Conservation (phyloP, 2,329 filamentous ascomycete genomes). For the Triangularia setosa region DNA sequence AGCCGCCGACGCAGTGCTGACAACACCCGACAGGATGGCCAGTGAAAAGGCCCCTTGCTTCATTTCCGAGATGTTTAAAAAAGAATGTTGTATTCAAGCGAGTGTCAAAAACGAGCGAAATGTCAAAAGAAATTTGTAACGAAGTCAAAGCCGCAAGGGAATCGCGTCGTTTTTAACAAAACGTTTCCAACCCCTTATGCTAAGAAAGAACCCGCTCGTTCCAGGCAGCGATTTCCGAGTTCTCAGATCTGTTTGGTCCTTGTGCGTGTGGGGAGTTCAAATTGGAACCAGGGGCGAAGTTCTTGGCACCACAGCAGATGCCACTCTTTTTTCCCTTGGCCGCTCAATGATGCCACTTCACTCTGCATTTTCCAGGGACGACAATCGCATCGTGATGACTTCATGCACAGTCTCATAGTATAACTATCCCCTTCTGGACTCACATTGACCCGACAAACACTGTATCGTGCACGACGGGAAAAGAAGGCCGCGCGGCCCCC, state of each 20-base stretch:
- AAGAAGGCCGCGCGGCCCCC: not conserved
- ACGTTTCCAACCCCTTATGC: not conserved
- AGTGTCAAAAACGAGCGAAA: constrained; percentile 5
- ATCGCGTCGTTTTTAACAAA: not conserved
- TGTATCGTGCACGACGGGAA: not conserved
- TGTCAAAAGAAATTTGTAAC: not conserved
- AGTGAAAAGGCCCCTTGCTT: constrained; percentile 30
- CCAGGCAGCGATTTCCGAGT: not conserved
- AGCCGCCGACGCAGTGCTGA: constrained; percentile 14
- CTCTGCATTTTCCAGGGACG: not conserved
- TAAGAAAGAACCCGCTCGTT: not conserved
- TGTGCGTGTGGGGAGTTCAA: not conserved
- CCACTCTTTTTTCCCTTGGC: not conserved
- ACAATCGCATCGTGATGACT: not conserved
- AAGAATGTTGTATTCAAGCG: not conserved
- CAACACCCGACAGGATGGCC: constrained; percentile 10
- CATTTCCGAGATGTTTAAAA: constrained; percentile 32
- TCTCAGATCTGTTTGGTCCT: not conserved
- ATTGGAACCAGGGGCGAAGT: not conserved
- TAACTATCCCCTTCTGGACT: not conserved
- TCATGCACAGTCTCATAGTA: not conserved
- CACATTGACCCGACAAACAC: not conserved
- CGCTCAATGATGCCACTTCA: not conserved
- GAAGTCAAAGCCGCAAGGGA: not conserved
- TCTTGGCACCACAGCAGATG: not conserved